Evolutionary conservation across 2,329 filamentous ascomycete genomes (phyloP).

Genomic region (Rhinocladiella similis): DNA sequence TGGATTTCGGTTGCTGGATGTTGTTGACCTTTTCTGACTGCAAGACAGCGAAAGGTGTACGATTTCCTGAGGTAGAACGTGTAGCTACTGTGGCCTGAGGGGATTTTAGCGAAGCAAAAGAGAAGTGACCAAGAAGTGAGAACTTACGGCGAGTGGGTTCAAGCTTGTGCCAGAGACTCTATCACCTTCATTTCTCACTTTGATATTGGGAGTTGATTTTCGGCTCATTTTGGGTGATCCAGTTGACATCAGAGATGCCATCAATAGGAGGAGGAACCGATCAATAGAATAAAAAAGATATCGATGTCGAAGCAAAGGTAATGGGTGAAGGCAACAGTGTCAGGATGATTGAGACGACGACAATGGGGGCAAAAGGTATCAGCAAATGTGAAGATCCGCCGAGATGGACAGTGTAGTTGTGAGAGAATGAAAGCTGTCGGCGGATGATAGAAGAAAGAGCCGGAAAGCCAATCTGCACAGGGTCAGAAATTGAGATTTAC

Average conservation of each 20-base stretch:
- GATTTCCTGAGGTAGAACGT: conserved; percentile 4
- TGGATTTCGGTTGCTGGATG: conserved; percentile 16
- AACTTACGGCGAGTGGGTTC: conserved; percentile 18
- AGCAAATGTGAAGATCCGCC: conserved; percentile 16
- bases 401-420: conserved; percentile 20
- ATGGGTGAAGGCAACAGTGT: conserved; percentile 11
- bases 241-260: conserved; percentile 24
- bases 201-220: conserved; percentile 26
- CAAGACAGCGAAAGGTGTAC: conserved; percentile 16
- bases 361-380: conserved; percentile 13
- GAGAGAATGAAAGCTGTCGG: conserved; percentile 18
- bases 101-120: conserved; percentile 9
- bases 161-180: conserved; percentile 9
- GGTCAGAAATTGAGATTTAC: not conserved
- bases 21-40: conserved; percentile 21
- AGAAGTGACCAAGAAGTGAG: not conserved
- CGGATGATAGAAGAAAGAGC: conserved; percentile 23
- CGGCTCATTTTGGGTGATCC: conserved; percentile 27
- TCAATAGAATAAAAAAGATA: conserved; percentile 1
- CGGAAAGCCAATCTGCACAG: conserved; percentile 24
- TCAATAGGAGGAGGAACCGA: conserved; percentile 2
- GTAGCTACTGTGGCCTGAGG: conserved; percentile 37
- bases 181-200: conserved; percentile 23
- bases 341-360: conserved; percentile 12
- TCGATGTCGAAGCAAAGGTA: conserved; percentile 21